A percentile compares a stretch with the other conserved stretches of the same genome.
phyloP scores from a whole-genome alignment of 129 eudicot species.

The Pittosporum tobira region DNA sequence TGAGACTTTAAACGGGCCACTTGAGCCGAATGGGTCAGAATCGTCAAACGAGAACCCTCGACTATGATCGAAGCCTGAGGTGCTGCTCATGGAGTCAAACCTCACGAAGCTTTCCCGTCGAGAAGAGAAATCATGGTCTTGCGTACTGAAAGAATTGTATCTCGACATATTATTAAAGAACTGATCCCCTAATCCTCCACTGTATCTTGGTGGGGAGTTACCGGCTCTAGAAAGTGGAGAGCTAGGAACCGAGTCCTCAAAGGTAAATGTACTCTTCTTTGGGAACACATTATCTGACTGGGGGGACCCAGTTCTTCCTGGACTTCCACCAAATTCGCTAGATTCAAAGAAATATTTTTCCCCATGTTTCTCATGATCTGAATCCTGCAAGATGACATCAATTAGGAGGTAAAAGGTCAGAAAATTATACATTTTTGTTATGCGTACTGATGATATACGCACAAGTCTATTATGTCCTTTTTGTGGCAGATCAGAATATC shows the following conservation, averaged over 20 bases:
- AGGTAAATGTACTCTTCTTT: slow-evolving; percentile 47
- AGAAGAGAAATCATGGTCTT: slow-evolving; percentile 29
- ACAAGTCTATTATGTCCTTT: no score
- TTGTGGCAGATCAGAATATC: no score
- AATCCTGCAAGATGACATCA: slow-evolving; percentile 31
- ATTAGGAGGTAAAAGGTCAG: neutral
- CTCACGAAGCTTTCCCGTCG: slow-evolving; percentile 32
- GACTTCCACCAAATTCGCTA: slow-evolving; percentile 58
- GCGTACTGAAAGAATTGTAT: slow-evolving; percentile 36
- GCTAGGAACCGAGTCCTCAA: slow-evolving; percentile 70
- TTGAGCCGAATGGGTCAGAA: slow-evolving; percentile 75
- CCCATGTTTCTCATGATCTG: slow-evolving; percentile 53
- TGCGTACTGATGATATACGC: no score
- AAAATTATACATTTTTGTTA: no score
- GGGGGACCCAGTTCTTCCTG: slow-evolving; percentile 51
- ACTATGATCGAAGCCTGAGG: slow-evolving; percentile 56
- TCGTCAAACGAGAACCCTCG: slow-evolving; percentile 70
- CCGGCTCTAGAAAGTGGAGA: slow-evolving; percentile 61
- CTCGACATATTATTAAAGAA: slow-evolving; percentile 53
- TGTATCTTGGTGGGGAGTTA: slow-evolving; percentile 57
- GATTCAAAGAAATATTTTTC: slow-evolving; percentile 69
- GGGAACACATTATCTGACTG: slow-evolving; percentile 34
- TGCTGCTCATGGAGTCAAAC: slow-evolving; percentile 43
- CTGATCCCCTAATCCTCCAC: slow-evolving; percentile 50
- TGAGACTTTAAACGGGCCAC: slow-evolving; percentile 82